These are phyloP conservation scores for Ganoderma lingzhi DNA, from an alignment of 1,284 basidiomycete species.

Conservation along the genomic window DNA sequence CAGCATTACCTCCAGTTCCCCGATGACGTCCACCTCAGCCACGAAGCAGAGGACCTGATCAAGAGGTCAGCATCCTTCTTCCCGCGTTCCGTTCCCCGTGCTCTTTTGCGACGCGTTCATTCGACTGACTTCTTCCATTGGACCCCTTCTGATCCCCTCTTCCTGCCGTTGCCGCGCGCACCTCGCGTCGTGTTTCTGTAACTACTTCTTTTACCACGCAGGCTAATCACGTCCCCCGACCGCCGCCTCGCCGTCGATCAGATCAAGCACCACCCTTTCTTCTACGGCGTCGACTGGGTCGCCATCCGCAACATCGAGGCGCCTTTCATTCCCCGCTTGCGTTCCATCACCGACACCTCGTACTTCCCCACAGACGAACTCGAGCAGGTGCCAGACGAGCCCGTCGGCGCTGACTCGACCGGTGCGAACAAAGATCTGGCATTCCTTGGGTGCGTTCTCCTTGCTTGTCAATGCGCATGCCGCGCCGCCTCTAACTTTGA, in stretches of 20 bases:
- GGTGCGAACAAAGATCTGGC: slow-evolving; percentile 91
- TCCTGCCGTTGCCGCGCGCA: slow-evolving; percentile 8
- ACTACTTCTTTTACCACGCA: slow-evolving; percentile 35
- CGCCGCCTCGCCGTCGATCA: slow-evolving; percentile 84
- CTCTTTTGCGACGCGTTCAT: neutral
- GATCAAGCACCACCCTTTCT: slow-evolving; percentile 95
- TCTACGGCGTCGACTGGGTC: slow-evolving; percentile 96
- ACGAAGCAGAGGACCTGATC: slow-evolving; percentile 94
- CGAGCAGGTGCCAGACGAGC: slow-evolving; percentile 81
- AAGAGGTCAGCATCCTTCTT: slow-evolving; percentile 60
- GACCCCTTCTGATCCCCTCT: neutral
- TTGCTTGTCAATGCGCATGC: neutral
- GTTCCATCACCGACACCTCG: slow-evolving; percentile 93
- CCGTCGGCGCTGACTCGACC: slow-evolving; percentile 72
- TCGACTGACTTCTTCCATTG: neutral
- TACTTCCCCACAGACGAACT: slow-evolving; percentile 99
- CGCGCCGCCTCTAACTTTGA: neutral
- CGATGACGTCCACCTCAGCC: slow-evolving; percentile 94
- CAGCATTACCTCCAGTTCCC: slow-evolving; percentile 91
- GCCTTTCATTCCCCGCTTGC: slow-evolving; percentile 94
- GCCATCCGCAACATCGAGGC: slow-evolving; percentile 93
- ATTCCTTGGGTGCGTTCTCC: slow-evolving; percentile 82
- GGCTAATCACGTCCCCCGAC: slow-evolving; percentile 89
- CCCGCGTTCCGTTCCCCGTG: slow-evolving; percentile 8
- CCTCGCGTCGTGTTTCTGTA: slow-evolving; percentile 14